Evolutionary conservation across 2,329 filamentous ascomycete genomes (phyloP).

Genomic region (Dactylellina cionopaga): DNA sequence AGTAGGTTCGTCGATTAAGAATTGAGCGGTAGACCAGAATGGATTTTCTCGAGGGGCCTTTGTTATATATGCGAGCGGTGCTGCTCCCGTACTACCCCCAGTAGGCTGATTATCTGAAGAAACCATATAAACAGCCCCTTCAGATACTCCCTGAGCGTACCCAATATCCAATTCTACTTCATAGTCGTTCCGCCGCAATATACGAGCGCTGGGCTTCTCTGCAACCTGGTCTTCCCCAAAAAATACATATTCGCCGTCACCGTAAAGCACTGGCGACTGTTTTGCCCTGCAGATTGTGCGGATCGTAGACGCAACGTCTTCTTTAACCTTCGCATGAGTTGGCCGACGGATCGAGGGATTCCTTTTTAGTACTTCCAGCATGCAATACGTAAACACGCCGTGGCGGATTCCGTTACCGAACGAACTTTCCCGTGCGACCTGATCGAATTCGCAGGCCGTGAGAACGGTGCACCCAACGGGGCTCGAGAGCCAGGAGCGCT

Average conservation of each 20-base stretch:
- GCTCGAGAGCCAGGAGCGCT: slow-evolving; percentile 22
- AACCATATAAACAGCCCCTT: slow-evolving; percentile 18
- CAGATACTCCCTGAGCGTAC: slow-evolving; percentile 16
- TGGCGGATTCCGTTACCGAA: not conserved
- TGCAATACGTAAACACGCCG: slow-evolving; percentile 25
- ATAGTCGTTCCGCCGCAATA: not conserved
- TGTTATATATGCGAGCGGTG: not conserved
- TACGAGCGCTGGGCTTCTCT: slow-evolving; percentile 22
- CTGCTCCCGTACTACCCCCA: not conserved
- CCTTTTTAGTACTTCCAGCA: slow-evolving; percentile 7
- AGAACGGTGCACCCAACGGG: slow-evolving; percentile 40
- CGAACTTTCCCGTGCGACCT: slow-evolving; percentile 16
- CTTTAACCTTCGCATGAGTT: slow-evolving; percentile 6
- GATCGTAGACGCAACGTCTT: slow-evolving; percentile 2
- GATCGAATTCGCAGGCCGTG: slow-evolving; percentile 30
- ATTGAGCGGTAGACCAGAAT: slow-evolving; percentile 3
- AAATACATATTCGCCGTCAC: slow-evolving; percentile 36
- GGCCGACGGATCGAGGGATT: not conserved
- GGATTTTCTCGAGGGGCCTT: not conserved
- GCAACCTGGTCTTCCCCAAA: slow-evolving; percentile 29
- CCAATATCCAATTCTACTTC: slow-evolving; percentile 38
- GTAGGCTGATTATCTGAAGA: not conserved
- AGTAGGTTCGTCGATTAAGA: too few relatives aligned
- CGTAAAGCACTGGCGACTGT: slow-evolving; percentile 34
- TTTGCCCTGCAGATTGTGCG: not conserved